Percentiles rank a stretch among this genome's conserved stretches.
phyloP scores from a whole-genome alignment of 192 early-diverging fungal species.

The Umbelopsis sp. region DNA sequence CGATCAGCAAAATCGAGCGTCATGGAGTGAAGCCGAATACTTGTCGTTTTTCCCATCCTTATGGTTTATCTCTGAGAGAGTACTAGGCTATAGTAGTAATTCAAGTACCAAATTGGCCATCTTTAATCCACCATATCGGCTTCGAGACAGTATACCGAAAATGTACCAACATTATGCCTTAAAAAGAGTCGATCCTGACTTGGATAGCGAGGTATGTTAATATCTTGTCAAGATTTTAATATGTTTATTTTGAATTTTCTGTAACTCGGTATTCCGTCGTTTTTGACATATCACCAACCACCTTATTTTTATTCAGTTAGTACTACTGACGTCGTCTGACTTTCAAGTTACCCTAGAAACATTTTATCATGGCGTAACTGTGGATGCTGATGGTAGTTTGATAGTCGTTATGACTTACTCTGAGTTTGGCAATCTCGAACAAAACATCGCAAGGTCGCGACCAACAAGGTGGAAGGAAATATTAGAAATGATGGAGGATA shows the following conservation, averaged over 20 bases:
- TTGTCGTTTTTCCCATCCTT: neutral
- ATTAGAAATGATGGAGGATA: conserved; percentile 29
- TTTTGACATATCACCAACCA: neutral
- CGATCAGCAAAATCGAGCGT: conserved; percentile 4
- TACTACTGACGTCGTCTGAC: conserved; percentile 16
- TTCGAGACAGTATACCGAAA: conserved; percentile 19
- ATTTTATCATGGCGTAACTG: conserved; percentile 23
- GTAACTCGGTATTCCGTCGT: neutral
- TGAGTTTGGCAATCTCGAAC: conserved; percentile 30
- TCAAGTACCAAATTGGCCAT: conserved; percentile 12
- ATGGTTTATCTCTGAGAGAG: conserved; percentile 1
- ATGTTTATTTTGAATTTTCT: neutral
- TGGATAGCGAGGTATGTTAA: conserved; percentile 22
- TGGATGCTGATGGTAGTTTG: conserved; percentile 24
- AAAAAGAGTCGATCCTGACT: conserved; percentile 30
- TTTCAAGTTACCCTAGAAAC: conserved; percentile 14
- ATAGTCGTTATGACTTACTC: conserved; percentile 35
- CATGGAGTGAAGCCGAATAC: conserved; percentile 6
- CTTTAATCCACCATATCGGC: conserved; percentile 33
- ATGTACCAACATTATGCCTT: conserved; percentile 31
- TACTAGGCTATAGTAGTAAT: neutral
- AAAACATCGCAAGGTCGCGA: conserved; percentile 14
- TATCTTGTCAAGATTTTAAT: conserved; percentile 16
- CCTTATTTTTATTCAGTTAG: neutral
- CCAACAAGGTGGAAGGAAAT: conserved; percentile 18